Conservation (phyloP, 768 basidiomycete species). For the Mycena olivaceomarginata region DNA sequence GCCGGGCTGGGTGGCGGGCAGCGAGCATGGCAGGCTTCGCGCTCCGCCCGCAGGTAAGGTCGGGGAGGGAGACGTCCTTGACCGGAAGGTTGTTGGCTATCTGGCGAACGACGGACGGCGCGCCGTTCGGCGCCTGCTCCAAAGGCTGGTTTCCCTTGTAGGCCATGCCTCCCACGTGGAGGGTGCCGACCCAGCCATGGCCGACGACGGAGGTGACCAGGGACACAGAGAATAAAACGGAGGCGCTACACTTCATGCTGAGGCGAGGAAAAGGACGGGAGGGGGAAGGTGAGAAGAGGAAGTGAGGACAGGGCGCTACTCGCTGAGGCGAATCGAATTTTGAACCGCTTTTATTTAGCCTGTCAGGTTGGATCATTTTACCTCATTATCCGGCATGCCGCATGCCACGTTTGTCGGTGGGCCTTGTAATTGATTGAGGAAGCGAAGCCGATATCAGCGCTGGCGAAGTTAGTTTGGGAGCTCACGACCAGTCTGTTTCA, state of each 20-base stretch:
- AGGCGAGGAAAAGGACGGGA: background rate
- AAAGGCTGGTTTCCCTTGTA: constrained; percentile 36
- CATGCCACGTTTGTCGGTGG: background rate
- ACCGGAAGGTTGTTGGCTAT: constrained; percentile 45
- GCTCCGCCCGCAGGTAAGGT: constrained; percentile 68
- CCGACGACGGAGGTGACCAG: constrained; percentile 42
- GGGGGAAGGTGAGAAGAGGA: background rate
- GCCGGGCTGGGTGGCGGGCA: constrained; percentile 66
- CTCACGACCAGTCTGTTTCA: background rate
- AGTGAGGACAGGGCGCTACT: background rate
- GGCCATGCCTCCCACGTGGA: constrained; percentile 29
- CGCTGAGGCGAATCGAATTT: constrained; percentile 1
- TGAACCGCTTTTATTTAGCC: background rate
- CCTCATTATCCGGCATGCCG: background rate
- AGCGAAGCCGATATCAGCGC: background rate
- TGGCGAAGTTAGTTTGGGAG: background rate
- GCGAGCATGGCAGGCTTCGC: constrained; percentile 66
- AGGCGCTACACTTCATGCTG: constrained; percentile 25
- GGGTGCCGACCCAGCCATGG: constrained; percentile 40
- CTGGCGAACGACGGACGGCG: constrained; percentile 34
- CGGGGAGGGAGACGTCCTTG: constrained; percentile 64
- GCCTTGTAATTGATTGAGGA: background rate
- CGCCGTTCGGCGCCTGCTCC: constrained; percentile 17
- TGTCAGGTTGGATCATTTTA: background rate
- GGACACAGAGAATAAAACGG: constrained; percentile 24